Evolutionary conservation across 106 monocot species (phyloP), one percentile per base, ranked within the genome.

Genomic region (Acorus gramineus): DNA sequence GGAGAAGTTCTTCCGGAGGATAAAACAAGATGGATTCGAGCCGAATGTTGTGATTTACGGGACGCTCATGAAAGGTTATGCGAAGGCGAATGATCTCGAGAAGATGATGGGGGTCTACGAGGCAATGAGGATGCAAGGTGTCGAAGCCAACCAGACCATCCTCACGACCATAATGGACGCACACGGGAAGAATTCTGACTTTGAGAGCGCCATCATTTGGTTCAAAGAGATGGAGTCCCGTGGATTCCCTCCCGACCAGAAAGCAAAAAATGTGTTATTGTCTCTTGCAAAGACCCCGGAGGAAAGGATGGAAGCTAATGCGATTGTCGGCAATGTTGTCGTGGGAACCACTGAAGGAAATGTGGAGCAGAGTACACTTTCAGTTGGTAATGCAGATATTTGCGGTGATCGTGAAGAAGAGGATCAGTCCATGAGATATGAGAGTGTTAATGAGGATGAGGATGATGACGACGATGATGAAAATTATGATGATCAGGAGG

Each of bases 81-180:
- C 91, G 42, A 92, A 85, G 69, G 58, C 53, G 47, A 98, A 88
- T 47, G 72, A 88, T 66, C 66, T 88, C 63, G 87, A 83, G 67
- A 98, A 78, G 59, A 74, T 98, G 55, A 83, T 92, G 76, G 60
- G 83, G 45, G 86, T 77, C 53, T 91, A 91, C 49, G 96, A 98
- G 68, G 71, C 82, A 62, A 98, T 98, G 91, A 62, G 73, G 2
- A 50, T 79, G 59, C 79, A 77, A 72, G 87, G 91, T n/a, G 74
- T 91, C 52, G 86, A 79, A 70, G 70, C 91, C 51, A 98, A 98
- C 57, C 87, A 82, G 54, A 85, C 96, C 11, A 91, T 98, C 43
- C 86, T 85, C 50, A 98, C 96, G 6, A 98, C 79, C 2, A 81
- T 98, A 60, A 98, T 98, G 91, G 96, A 98, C 76, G 85, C 77